Evolutionary conservation across 73 alveolate genomes (phyloP).

Genomic region (Tetrahymena thermophila): DNA sequence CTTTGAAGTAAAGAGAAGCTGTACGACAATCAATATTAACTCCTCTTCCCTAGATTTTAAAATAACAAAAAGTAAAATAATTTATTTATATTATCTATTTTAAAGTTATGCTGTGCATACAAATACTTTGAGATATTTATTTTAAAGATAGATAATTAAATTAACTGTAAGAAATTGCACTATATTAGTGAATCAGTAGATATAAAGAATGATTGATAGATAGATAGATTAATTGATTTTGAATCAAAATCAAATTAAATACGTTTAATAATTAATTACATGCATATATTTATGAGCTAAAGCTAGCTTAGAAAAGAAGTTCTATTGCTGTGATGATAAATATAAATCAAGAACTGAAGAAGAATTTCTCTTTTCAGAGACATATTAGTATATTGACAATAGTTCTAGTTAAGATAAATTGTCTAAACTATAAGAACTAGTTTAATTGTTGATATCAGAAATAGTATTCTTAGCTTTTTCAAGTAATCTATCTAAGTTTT

Average conservation of each 20-base stretch:
- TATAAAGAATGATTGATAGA: too few species aligned
- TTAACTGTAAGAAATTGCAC: not conserved
- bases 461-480: not conserved
- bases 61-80: not conserved
- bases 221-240: too few species aligned
- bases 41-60: not conserved
- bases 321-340: not conserved
- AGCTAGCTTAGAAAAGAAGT: not conserved
- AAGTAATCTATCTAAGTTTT: not conserved
- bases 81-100: too few species aligned
- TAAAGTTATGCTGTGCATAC: too few species aligned
- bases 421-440: not conserved
- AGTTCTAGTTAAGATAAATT: not conserved
- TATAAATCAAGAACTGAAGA: not conserved
- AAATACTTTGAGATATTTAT: too few species aligned
- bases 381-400: not conserved
- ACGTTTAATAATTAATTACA: not conserved
- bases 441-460: not conserved
- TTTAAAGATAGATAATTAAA: not conserved
- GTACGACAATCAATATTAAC: not conserved
- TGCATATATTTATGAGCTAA: not conserved
- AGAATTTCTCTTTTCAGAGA: not conserved
- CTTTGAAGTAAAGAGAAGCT: not conserved
- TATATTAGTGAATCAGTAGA: not conserved
- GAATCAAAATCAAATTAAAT: too few species aligned